Percentiles rank a stretch among this genome's conserved stretches.
Evolutionary conservation across 768 basidiomycete species (phyloP).

Genomic region (Lanmaoa pseudosensibilis): DNA sequence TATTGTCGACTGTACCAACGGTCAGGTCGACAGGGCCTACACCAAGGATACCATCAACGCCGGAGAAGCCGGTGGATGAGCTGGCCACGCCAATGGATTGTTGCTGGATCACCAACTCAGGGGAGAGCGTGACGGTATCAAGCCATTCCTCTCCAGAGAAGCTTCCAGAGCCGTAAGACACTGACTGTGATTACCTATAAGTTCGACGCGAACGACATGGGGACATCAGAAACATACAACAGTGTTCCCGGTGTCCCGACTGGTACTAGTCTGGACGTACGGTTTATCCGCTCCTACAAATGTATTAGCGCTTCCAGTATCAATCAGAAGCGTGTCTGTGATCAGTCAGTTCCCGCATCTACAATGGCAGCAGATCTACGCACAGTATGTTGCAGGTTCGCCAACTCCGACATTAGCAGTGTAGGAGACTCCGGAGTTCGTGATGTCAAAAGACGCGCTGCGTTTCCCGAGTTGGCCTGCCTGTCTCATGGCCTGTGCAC

Average conservation of each 20-base stretch:
- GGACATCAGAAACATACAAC: conserved; percentile 11
- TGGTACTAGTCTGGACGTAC: conserved; percentile 14
- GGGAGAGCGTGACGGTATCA: conserved; percentile 10
- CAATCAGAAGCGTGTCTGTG: conserved; percentile 30
- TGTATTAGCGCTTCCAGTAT: conserved; percentile 35
- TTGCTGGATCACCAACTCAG: not conserved
- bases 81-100: conserved; percentile 41
- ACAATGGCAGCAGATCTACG: not conserved
- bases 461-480: conserved; percentile 4
- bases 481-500: conserved; percentile 14
- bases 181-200: not conserved
- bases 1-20: conserved; percentile 15
- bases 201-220: not conserved
- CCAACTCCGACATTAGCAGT: conserved; percentile 31
- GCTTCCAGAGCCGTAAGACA: conserved; percentile 2
- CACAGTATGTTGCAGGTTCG: conserved; percentile 27
- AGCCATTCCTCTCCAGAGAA: conserved; percentile 15
- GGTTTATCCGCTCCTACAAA: conserved; percentile 21
- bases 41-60: conserved; percentile 42
- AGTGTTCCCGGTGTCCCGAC: conserved; percentile 20
- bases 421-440: conserved; percentile 28
- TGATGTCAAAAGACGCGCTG: conserved; percentile 1
- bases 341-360: not conserved
- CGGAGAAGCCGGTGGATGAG: conserved; percentile 22
- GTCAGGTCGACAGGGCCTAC: conserved; percentile 37